A percentile compares a stretch with the other conserved stretches of the same genome.
Evolutionary conservation across 306 rosid genomes (phyloP).

Genomic region (Malus asiatica): DNA sequence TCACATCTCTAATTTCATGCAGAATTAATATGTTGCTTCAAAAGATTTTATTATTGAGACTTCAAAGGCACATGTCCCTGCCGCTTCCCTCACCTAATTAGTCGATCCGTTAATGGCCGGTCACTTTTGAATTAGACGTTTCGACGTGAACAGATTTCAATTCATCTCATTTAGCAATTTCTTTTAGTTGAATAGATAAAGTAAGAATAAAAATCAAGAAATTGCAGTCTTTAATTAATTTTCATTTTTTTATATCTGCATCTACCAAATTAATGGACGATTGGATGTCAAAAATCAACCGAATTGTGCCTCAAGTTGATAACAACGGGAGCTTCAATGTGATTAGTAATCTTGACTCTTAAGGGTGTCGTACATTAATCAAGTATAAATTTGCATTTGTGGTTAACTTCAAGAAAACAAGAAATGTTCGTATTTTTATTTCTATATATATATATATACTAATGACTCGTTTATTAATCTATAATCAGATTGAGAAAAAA

Average conservation of each 20-base stretch:
- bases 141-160: neutral
- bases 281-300: neutral
- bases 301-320: neutral
- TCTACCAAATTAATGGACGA: neutral
- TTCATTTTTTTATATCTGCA: neutral
- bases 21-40: neutral
- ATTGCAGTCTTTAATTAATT: neutral
- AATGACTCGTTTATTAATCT: too few species aligned
- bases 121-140: neutral
- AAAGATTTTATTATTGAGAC: neutral
- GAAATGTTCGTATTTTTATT: neutral
- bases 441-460: too few species aligned
- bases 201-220: neutral
- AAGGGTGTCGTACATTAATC: too few species aligned
- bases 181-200: neutral
- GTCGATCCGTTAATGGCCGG: constrained; percentile 2
- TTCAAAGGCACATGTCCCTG: neutral
- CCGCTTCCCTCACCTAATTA: neutral
- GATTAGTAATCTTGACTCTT: neutral
- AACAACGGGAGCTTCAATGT: neutral
- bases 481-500: too few species aligned
- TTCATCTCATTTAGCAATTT: neutral
- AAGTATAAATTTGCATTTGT: neutral
- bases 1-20: neutral
- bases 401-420: neutral